These are phyloP conservation scores for Prunus kanzakura DNA, from an alignment of 306 rosid species.

Conservation along the genomic window DNA sequence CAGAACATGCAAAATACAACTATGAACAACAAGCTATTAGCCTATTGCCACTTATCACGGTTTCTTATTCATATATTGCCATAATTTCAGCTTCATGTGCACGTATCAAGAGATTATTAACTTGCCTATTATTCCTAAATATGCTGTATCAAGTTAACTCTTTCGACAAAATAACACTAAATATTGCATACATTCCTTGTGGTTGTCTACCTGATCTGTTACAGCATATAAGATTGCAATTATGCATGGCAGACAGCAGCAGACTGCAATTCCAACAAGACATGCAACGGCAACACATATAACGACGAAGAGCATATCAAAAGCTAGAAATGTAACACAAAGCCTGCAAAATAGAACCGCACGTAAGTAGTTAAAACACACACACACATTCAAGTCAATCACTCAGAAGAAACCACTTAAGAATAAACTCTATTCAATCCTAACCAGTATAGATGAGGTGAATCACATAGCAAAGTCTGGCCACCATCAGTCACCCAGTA, in stretches of 20 bases:
- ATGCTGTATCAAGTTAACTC: background rate
- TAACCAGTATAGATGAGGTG: constrained; percentile 87
- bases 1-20: background rate
- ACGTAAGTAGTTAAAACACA: constrained; percentile 11
- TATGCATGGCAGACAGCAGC: constrained; percentile 95
- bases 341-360: constrained; percentile 63
- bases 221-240: constrained; percentile 64
- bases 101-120: background rate
- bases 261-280: constrained; percentile 84
- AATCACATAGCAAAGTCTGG: constrained; percentile 47
- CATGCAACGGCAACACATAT: constrained; percentile 72
- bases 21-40: background rate
- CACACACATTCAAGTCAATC: background rate
- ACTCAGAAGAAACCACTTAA: background rate
- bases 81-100: background rate
- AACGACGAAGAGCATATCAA: constrained; percentile 63
- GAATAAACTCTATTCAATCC: constrained; percentile 21
- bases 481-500: constrained; percentile 89
- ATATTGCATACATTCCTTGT: background rate
- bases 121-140: background rate
- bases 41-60: background rate
- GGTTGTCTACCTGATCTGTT: constrained; percentile 58
- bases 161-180: background rate
- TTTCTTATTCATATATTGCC: constrained; percentile 1
- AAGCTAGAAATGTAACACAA: constrained; percentile 72